Conservation (phyloP, 345 rosid genomes). For the Brassica incana region DNA sequence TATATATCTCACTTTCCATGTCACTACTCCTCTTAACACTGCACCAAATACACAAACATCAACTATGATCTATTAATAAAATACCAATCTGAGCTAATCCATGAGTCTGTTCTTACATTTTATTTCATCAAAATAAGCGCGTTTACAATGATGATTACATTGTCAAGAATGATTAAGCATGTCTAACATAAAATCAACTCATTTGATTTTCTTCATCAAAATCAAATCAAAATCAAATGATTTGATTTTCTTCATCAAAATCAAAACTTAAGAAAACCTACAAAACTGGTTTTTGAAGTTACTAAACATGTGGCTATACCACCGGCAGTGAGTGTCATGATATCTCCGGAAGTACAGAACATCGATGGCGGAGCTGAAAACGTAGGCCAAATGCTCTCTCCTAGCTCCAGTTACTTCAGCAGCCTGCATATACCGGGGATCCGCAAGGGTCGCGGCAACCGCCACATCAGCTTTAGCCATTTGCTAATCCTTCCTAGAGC, state of each 20-base stretch:
- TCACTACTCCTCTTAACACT: conserved; percentile 59
- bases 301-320: conserved; percentile 71
- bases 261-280: background rate
- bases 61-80: background rate
- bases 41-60: background rate
- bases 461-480: conserved; percentile 82
- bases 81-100: background rate
- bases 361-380: conserved; percentile 73
- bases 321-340: conserved; percentile 80
- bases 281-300: background rate
- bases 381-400: conserved; percentile 71
- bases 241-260: background rate
- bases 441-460: conserved; percentile 73
- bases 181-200: no score
- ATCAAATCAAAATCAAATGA: no score
- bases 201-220: no score
- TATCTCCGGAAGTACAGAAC: conserved; percentile 73
- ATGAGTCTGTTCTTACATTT: background rate
- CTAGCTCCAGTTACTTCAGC: conserved; percentile 91
- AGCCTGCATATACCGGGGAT: conserved; percentile 79
- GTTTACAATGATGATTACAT: background rate
- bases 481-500: conserved; percentile 70
- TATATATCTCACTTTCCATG: conserved; percentile 84
- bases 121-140: background rate
- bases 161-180: background rate